Evolutionary conservation across 805 yeast genomes (phyloP), one percentile per base, ranked within the genome.

Genomic region (Spathaspora girioi): DNA sequence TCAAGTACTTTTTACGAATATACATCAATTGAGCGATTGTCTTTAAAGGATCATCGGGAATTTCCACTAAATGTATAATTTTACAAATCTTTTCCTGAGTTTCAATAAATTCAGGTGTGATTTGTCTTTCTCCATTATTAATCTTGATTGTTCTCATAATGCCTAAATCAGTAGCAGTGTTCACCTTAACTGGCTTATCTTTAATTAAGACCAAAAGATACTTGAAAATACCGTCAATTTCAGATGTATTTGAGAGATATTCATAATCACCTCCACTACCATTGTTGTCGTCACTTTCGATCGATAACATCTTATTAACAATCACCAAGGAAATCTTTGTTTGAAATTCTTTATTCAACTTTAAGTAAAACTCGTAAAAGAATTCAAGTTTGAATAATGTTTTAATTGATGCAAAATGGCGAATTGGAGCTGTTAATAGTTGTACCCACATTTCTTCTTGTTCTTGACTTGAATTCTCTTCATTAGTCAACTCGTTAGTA

Each of bases 81-180:
- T 87, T 86, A 18, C 93, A 84, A 3, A 93, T 65, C 50, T 78
- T 76, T 58, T 87, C 88, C 59, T 83, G 87, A 45, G 76, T 76
- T 9, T 60, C 57, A 23, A 75, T 61, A 53, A 73, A 73, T 5
- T 76, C 82, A 35, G 62, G 66, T 2, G 71, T 61, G 3, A 72
- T 53, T 27, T 56, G 51, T 19, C 56, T 64, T 31, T 66, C 69
- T 7, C 65, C 70, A 45, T 59, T 61, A 29, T 64, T 64, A 6
- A 70, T 51, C 48, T 60, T 62, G 41, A 71, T 58, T 0, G 75
- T 61, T 43, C 66, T 63, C 4, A 63, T 65, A 10, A 77, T 56
- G 1, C 81, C 81, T 45, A 78, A 63, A 49, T 65, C 60, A 52
- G 73, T 71, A 8, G 70, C 63, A 0, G 80, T 73, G 50, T 60